These are phyloP conservation scores for Cardamine resedifolia DNA, from an alignment of 345 rosid genomes.

Conservation along the genomic window DNA sequence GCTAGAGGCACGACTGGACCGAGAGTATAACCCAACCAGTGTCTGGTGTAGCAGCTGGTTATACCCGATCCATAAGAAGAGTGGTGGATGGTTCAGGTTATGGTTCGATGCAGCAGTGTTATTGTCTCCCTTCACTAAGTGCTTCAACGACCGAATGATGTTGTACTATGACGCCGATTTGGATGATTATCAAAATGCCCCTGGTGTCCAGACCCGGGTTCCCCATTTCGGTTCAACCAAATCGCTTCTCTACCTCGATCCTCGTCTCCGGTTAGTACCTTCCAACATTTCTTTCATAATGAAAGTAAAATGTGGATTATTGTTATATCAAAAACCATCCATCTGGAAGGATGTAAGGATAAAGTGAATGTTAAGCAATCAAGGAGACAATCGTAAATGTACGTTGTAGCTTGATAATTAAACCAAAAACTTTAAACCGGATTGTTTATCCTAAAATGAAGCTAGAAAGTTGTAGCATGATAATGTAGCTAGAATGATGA, in stretches of 20 bases:
- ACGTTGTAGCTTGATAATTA: not conserved
- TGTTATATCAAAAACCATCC: not conserved
- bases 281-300: not conserved
- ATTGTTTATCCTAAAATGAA: not conserved
- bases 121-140: slow-evolving; percentile 62
- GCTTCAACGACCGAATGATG: slow-evolving; percentile 77
- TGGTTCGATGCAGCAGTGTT: slow-evolving; percentile 80
- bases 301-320: not conserved
- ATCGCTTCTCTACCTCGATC: slow-evolving; percentile 70
- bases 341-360: not conserved
- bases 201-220: slow-evolving; percentile 72
- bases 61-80: slow-evolving; percentile 48
- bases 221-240: slow-evolving; percentile 64
- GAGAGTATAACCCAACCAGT: slow-evolving; percentile 55
- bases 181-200: slow-evolving; percentile 77
- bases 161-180: slow-evolving; percentile 52
- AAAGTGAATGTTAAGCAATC: not conserved
- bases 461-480: not conserved
- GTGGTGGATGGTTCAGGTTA: slow-evolving; percentile 79
- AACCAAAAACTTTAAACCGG: not conserved
- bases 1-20: slow-evolving; percentile 67
- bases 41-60: slow-evolving; percentile 54
- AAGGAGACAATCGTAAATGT: not conserved
- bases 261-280: slow-evolving; percentile 59
- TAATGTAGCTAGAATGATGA: not conserved